Evolutionary conservation across 305 asterid species (phyloP).

Genomic region (Fraxinus ornus): DNA sequence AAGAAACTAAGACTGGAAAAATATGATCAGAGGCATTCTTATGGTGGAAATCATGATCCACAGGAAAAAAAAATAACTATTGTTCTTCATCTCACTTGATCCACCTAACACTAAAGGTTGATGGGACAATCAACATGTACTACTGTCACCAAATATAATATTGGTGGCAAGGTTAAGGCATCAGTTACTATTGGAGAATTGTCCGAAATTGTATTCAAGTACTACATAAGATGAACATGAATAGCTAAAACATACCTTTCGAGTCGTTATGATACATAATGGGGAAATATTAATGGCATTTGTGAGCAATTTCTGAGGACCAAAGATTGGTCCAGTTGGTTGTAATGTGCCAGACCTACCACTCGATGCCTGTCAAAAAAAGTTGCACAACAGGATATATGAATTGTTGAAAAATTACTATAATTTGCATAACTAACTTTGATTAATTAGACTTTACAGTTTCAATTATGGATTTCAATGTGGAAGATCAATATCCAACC

Average conservation of each 20-base stretch:
- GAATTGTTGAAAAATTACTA: neutral
- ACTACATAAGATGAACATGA: slow-evolving; percentile 14
- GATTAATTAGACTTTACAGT: neutral
- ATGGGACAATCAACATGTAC: slow-evolving; percentile 6
- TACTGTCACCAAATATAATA: neutral
- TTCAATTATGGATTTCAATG: neutral
- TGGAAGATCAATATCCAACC: neutral
- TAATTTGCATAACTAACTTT: neutral
- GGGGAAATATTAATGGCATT: slow-evolving; percentile 20
- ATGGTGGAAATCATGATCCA: slow-evolving; percentile 16
- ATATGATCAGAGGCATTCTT: neutral
- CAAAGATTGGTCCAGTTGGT: slow-evolving; percentile 24
- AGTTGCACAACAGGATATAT: slow-evolving; percentile 20
- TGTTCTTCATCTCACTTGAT: slow-evolving; percentile 2
- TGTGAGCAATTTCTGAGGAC: slow-evolving; percentile 27
- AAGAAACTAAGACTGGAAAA: neutral
- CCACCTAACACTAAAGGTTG: neutral
- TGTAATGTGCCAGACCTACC: slow-evolving; percentile 29
- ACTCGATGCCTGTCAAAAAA: slow-evolving; percentile 40
- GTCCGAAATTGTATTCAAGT: neutral
- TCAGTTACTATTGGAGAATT: neutral
- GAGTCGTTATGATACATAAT: slow-evolving; percentile 23
- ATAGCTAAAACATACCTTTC: slow-evolving; percentile 47
- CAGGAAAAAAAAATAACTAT: neutral
- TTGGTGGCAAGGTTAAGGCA: neutral